phyloP scores from a whole-genome alignment of 1,139 yeast species.

The Trichomonascaceae sp. region DNA sequence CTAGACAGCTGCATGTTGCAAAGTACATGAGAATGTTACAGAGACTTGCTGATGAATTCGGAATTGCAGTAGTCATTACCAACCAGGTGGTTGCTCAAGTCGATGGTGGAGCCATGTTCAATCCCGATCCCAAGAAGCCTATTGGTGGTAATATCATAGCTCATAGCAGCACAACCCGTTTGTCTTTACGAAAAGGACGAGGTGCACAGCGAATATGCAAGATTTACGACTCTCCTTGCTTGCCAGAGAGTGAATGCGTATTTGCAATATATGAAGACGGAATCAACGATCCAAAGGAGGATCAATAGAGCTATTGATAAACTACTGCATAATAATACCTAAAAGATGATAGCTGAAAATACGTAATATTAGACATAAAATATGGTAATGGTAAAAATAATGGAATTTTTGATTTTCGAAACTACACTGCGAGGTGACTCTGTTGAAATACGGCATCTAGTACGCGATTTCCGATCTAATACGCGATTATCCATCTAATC shows the following conservation, averaged over 20 bases:
- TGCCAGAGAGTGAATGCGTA: constrained; percentile 91
- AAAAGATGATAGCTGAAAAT: background rate
- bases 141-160: constrained; percentile 98
- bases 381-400: background rate
- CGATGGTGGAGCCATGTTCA: constrained; percentile 82
- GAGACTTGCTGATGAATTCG: constrained; percentile 93
- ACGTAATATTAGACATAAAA: background rate
- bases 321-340: background rate
- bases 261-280: constrained; percentile 97
- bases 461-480: too few relatives aligned
- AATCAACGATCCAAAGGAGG: constrained; percentile 86
- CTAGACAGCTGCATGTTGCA: constrained; percentile 92
- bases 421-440: too few relatives aligned
- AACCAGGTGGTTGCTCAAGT: constrained; percentile 98
- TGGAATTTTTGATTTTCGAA: background rate
- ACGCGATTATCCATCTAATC: background rate
- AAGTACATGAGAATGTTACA: constrained; percentile 87
- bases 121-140: constrained; percentile 98
- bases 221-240: constrained; percentile 89
- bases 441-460: too few relatives aligned
- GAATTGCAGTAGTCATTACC: constrained; percentile 96
- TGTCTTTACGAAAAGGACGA: constrained; percentile 82
- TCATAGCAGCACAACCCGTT: constrained; percentile 90
- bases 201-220: constrained; percentile 92
- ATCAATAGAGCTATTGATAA: background rate